phyloP scores from a whole-genome alignment of 2,329 filamentous ascomycete genomes.

The Colletotrichum liriopes region DNA sequence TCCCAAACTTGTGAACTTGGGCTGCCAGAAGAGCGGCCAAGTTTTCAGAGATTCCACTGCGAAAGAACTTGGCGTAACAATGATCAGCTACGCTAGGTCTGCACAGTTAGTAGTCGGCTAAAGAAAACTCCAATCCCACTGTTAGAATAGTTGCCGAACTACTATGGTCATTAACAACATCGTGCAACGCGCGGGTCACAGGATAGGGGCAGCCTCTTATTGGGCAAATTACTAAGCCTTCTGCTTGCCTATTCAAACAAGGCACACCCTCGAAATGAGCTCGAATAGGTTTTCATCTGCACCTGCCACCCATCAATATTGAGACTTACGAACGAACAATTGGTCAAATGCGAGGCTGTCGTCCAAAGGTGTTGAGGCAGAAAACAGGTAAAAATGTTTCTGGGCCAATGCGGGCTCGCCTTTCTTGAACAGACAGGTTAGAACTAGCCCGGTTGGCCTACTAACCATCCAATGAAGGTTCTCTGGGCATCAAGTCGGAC shows the following conservation, averaged over 20 bases:
- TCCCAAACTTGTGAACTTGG: no score
- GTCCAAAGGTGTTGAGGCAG: not conserved
- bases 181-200: not conserved
- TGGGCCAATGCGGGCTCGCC: no score
- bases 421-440: not conserved
- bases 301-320: not conserved
- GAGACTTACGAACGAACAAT: no score
- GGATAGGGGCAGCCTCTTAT: no score
- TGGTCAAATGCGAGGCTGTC: not conserved
- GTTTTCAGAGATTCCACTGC: no score
- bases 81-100: no score
- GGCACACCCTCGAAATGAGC: not conserved
- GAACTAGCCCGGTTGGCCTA: not conserved
- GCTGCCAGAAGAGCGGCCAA: no score
- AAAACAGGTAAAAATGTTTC: not conserved
- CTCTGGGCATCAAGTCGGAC: not conserved
- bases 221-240: not conserved
- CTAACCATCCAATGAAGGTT: not conserved
- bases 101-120: no score
- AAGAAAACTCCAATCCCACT: no score
- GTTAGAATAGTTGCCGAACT: no score
- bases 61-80: no score
- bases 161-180: no score
- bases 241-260: not conserved
- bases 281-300: not conserved